Evolutionary conservation across 192 early-diverging fungal species (phyloP).

Genomic region (Coemansia brasiliensis): DNA sequence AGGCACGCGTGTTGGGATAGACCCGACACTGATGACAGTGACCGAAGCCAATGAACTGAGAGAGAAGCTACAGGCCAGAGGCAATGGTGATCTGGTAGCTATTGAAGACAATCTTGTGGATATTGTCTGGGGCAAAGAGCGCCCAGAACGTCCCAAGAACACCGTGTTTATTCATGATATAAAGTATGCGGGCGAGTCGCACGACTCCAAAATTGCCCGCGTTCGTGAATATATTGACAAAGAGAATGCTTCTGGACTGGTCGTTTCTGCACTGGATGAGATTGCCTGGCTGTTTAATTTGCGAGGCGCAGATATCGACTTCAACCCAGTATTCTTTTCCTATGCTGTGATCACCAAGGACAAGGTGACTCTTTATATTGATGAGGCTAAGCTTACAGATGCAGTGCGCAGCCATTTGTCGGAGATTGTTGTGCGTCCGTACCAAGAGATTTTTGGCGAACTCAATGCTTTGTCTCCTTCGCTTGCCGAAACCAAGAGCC

Average conservation of each 20-base stretch:
- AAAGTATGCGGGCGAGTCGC: conserved; percentile 65
- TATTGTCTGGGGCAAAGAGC: conserved; percentile 70
- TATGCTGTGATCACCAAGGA: conserved; percentile 81
- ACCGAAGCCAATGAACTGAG: conserved; percentile 62
- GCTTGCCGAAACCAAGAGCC: conserved; percentile 25
- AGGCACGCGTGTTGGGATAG: conserved; percentile 85
- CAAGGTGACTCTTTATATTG: conserved; percentile 73
- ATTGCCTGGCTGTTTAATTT: conserved; percentile 97
- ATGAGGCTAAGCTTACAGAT: conserved; percentile 67
- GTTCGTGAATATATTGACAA: conserved; percentile 69
- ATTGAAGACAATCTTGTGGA: conserved; percentile 84
- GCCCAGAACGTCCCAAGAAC: conserved; percentile 74
- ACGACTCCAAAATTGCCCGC: conserved; percentile 67
- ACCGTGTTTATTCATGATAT: conserved; percentile 64
- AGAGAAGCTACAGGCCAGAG: conserved; percentile 56
- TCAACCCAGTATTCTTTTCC: conserved; percentile 95
- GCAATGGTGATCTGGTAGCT: conserved; percentile 65
- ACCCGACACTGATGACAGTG: conserved; percentile 82
- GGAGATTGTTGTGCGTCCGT: conserved; percentile 67
- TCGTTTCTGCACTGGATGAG: conserved; percentile 91
- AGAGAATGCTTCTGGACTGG: conserved; percentile 67
- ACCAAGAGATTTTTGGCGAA: conserved; percentile 77
- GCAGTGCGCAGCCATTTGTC: conserved; percentile 66
- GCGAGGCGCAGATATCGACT: conserved; percentile 92
- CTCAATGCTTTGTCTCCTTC: conserved; percentile 47